These are phyloP conservation scores for Chaetomium fimeti DNA, from an alignment of 495 filamentous ascomycete species.

Conservation along the genomic window DNA sequence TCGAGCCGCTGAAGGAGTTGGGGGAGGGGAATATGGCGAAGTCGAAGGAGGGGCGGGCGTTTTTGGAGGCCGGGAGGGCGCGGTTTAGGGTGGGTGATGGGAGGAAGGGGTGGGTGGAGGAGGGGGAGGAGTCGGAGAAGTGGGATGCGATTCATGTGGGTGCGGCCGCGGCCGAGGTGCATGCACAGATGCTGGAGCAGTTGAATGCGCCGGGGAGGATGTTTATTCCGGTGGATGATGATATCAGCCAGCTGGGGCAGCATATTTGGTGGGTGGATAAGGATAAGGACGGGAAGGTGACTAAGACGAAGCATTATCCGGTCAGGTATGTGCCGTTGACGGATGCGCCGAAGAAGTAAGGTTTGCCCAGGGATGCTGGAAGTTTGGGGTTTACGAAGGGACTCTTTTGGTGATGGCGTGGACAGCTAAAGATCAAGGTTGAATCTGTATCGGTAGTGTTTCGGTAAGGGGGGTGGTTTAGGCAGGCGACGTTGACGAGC, in stretches of 20 bases:
- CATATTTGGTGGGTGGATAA: slow-evolving; percentile 92
- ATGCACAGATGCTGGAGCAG: slow-evolving; percentile 72
- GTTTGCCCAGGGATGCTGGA: neutral
- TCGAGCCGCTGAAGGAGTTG: slow-evolving; percentile 70
- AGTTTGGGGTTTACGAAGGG: neutral
- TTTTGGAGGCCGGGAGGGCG: slow-evolving; percentile 62
- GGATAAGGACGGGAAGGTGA: slow-evolving; percentile 70
- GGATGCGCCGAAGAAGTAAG: slow-evolving; percentile 60
- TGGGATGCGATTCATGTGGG: slow-evolving; percentile 97
- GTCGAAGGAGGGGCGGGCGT: slow-evolving; percentile 58
- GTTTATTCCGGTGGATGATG: slow-evolving; percentile 83
- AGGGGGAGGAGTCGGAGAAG: slow-evolving; percentile 33
- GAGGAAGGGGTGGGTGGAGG: slow-evolving; percentile 64
- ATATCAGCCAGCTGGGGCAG: slow-evolving; percentile 52
- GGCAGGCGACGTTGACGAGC: too few relatives aligned
- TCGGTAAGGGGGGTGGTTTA: too few relatives aligned
- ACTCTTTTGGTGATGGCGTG: too few relatives aligned
- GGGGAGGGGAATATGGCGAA: slow-evolving; percentile 73
- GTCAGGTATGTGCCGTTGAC: slow-evolving; percentile 95
- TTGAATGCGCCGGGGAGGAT: slow-evolving; percentile 73
- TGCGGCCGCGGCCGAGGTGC: slow-evolving; percentile 74
- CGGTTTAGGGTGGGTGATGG: slow-evolving; percentile 81
- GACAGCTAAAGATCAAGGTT: neutral
- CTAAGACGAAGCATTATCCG: slow-evolving; percentile 71
- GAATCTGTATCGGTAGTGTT: too few relatives aligned